phyloP scores from a whole-genome alignment of 139 green algal genomes.

The Coccomyxa sp. region DNA sequence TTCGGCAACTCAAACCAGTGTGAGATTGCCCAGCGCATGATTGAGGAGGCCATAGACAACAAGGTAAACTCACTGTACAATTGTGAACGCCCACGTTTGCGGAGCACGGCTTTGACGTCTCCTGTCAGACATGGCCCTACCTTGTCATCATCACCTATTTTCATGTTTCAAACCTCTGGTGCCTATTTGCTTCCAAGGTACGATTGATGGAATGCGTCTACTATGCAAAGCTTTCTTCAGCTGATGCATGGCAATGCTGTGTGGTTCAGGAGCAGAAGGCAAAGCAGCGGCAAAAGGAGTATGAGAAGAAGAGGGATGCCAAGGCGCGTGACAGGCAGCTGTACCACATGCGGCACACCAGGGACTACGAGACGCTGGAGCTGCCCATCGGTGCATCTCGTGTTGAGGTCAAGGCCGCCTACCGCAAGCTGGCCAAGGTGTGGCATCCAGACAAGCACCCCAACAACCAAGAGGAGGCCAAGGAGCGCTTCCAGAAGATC shows the following conservation, averaged over 20 bases:
- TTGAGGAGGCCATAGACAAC: conserved; percentile 54
- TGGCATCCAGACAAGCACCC: conserved; percentile 90
- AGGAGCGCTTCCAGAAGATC: conserved; percentile 79
- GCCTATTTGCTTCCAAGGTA: too few relatives aligned
- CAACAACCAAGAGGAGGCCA: conserved; percentile 63
- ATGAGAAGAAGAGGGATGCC: conserved; percentile 63
- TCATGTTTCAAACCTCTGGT: too few relatives aligned
- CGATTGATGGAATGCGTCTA: too few relatives aligned
- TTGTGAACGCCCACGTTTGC: conserved; percentile 12
- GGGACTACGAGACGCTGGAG: conserved; percentile 74
- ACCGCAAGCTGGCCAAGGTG: conserved; percentile 65
- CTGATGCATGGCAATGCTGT: too few relatives aligned
- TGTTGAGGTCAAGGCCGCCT: conserved; percentile 76
- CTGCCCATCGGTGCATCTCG: conserved; percentile 65
- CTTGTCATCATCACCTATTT: too few relatives aligned
- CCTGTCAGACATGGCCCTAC: too few relatives aligned
- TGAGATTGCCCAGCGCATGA: conserved; percentile 55
- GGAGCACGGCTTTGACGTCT: background rate
- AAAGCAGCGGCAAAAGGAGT: conserved; percentile 81
- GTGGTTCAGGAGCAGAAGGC: conserved; percentile 63
- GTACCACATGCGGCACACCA: conserved; percentile 79
- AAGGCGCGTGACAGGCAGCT: conserved; percentile 67
- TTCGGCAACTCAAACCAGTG: conserved; percentile 70
- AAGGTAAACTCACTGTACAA: background rate
- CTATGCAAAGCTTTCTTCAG: too few relatives aligned